Conservation (phyloP, 2,329 filamentous ascomycete genomes). For the Sporothrix inflata region DNA sequence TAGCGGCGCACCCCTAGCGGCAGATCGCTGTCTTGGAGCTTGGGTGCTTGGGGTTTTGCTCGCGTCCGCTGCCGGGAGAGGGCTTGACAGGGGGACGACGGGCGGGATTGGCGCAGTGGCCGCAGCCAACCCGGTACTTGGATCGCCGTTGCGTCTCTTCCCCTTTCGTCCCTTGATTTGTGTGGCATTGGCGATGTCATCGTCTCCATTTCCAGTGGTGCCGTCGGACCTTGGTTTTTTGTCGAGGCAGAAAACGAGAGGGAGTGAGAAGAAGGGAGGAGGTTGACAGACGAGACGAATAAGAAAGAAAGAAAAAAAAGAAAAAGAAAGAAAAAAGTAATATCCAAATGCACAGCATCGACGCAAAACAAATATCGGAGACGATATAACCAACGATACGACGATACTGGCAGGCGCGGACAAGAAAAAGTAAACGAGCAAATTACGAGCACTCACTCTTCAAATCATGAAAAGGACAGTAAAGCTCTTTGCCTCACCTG, state of each 20-base stretch:
- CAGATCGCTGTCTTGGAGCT: conserved; percentile 15
- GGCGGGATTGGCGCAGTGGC: neutral
- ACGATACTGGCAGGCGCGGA: neutral
- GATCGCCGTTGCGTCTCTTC: conserved; percentile 2
- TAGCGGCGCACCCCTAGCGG: neutral
- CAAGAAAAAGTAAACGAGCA: neutral
- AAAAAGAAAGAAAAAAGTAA: neutral
- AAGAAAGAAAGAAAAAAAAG: neutral
- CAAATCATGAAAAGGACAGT: too few species aligned
- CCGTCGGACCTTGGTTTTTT: neutral
- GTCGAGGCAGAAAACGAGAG: neutral
- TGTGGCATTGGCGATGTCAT: conserved; percentile 12
- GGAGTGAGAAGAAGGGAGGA: neutral
- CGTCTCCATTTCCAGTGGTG: conserved; percentile 1
- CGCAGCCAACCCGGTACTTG: neutral
- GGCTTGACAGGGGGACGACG: neutral
- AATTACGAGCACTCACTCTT: neutral
- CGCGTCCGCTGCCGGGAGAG: neutral
- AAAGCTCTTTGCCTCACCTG: neutral
- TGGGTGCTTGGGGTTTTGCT: too few species aligned
- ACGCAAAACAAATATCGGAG: conserved; percentile 2
- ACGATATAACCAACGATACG: too few species aligned
- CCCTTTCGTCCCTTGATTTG: conserved; percentile 6
- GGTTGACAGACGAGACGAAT: neutral
- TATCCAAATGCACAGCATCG: neutral